Percentiles rank a stretch among this genome's conserved stretches.
Evolutionary conservation across 2,329 filamentous ascomycete species (phyloP).

Genomic region (Fusarium acutatum): DNA sequence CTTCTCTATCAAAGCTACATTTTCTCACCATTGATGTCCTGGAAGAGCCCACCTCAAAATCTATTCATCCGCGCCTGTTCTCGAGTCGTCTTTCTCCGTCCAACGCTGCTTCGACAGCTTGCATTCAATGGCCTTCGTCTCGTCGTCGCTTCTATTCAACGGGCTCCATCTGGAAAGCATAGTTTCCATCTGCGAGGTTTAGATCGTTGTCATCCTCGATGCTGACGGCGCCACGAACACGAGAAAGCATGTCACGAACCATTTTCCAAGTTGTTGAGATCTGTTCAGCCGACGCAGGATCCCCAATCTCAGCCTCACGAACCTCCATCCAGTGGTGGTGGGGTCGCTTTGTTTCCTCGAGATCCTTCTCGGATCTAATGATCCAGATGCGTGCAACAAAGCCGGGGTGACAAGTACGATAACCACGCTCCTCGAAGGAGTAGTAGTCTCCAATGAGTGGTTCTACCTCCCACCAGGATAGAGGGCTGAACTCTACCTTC

Average conservation of each 20-base stretch:
- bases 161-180: neutral
- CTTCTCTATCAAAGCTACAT: neutral
- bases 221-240: neutral
- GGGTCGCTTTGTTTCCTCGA: neutral
- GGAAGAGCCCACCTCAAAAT: neutral
- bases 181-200: rapidly evolving
- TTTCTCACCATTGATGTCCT: neutral
- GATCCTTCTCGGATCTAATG: rapidly evolving
- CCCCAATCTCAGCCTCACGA: neutral
- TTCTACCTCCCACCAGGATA: neutral
- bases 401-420: neutral
- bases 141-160: rapidly evolving
- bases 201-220: rapidly evolving
- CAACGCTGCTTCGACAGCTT: neutral
- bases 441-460: neutral
- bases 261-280: neutral
- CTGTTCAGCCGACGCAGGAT: neutral
- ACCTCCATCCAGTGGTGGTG: neutral
- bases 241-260: neutral
- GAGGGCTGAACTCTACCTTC: neutral
- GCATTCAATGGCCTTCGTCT: neutral
- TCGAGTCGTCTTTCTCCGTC: no score
- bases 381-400: neutral
- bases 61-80: neutral
- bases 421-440: neutral